A percentile compares a stretch with the other conserved stretches of the same genome.
Conservation (phyloP, 257 asterid genomes). For the Lycium barbarum region DNA sequence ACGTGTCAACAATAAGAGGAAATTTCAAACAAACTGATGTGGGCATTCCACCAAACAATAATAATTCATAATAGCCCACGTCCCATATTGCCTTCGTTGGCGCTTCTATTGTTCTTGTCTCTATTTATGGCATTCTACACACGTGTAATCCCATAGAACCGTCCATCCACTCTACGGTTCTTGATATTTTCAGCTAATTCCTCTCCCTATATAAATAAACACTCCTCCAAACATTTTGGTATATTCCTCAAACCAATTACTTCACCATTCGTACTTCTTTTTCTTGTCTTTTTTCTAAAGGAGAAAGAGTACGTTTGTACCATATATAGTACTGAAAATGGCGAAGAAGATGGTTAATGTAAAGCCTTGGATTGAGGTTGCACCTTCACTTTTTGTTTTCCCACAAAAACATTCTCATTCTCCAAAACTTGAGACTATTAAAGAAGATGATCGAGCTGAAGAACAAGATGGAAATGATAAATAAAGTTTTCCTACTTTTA, state of each 20-base stretch:
- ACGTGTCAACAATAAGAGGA: neutral
- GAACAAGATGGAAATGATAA: constrained; percentile 22
- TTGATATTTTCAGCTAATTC: neutral
- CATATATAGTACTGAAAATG: neutral
- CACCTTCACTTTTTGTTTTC: constrained; percentile 40
- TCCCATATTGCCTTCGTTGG: neutral
- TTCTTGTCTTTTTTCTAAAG: neutral
- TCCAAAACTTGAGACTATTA: constrained; percentile 55
- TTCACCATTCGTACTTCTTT: neutral
- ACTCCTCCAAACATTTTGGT: neutral
- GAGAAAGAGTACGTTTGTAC: neutral
- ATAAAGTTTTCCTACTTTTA: neutral
- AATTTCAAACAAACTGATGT: neutral
- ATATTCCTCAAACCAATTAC: neutral
- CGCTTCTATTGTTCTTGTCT: neutral
- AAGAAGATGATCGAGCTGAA: constrained; percentile 44
- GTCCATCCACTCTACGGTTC: neutral
- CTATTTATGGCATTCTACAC: neutral
- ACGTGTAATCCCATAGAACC: constrained; percentile 31
- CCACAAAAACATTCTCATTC: constrained; percentile 45
- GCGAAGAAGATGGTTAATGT: constrained; percentile 3
- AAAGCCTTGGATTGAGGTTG: constrained; percentile 44
- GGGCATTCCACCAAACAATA: neutral
- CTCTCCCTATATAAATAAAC: neutral
- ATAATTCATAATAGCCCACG: neutral